These are phyloP conservation scores for Neckera pumila DNA, from an alignment of 225 moss, liverwort and hornwort genomes.

Conservation along the genomic window DNA sequence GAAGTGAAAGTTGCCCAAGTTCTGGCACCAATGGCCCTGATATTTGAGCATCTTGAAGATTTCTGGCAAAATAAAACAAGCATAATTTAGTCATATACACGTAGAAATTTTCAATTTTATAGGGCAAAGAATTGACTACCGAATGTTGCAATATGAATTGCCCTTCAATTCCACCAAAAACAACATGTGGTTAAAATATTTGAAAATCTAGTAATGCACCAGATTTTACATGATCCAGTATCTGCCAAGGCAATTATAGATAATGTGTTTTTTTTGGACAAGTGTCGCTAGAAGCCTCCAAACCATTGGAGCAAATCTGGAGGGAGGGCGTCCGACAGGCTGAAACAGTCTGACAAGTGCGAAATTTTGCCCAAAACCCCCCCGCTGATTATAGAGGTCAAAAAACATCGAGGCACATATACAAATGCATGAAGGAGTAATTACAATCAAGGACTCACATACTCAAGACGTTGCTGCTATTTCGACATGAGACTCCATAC, in stretches of 20 bases:
- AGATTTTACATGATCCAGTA: not conserved
- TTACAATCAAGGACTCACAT: not conserved
- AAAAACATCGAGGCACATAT: no score
- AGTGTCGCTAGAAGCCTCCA: no score
- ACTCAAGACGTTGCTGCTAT: not conserved
- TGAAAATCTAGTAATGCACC: accelerated
- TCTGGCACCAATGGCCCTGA: not conserved
- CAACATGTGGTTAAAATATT: no score
- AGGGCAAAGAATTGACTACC: accelerated
- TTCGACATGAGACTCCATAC: not conserved
- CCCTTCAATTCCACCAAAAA: no score
- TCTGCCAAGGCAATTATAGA: not conserved
- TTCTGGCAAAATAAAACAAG: not conserved
- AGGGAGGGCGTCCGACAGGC: no score
- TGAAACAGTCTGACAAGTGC: no score
- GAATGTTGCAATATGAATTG: accelerated
- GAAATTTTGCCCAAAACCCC: no score
- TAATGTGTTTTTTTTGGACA: no score
- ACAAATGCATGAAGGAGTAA: not conserved
- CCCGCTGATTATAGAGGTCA: no score
- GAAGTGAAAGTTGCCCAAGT: not conserved
- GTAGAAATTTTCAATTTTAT: not conserved
- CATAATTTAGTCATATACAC: not conserved
- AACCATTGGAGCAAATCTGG: no score
- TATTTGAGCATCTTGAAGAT: not conserved